phyloP scores from a whole-genome alignment of 2,329 filamentous ascomycete genomes.

The Thielaviopsis punctulata region DNA sequence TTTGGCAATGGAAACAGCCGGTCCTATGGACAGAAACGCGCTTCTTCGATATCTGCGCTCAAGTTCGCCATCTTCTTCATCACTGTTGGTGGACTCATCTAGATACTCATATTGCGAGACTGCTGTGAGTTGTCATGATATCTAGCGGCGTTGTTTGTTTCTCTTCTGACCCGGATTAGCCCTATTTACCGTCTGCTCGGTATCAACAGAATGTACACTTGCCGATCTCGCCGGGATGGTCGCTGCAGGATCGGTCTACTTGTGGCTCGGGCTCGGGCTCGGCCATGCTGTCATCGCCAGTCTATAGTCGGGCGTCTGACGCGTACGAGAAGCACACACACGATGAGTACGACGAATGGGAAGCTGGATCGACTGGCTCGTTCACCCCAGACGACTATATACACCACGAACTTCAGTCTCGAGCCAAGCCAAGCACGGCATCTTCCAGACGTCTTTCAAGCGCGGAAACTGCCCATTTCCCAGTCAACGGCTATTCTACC shows the following conservation, averaged over 20 bases:
- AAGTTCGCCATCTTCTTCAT: background rate
- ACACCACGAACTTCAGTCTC: background rate
- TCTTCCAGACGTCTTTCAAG: background rate
- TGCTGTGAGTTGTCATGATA: background rate
- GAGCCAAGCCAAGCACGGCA: background rate
- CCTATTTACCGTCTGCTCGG: background rate
- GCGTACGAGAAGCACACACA: background rate
- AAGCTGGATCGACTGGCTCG: constrained; percentile 4
- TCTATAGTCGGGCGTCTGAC: background rate
- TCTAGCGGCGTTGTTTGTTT: no score
- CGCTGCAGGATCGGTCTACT: background rate
- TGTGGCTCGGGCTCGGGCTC: background rate
- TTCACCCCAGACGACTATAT: constrained; percentile 11
- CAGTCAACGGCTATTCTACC: background rate
- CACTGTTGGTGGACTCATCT: background rate
- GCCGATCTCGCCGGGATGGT: background rate
- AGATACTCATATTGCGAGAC: background rate
- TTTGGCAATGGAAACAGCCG: background rate
- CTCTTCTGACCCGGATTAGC: background rate
- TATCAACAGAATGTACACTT: background rate
- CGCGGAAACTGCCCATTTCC: background rate
- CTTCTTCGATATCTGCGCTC: background rate
- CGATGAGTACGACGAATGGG: constrained; percentile 2
- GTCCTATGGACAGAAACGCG: background rate
- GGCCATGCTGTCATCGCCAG: background rate